A percentile compares a stretch with the other conserved stretches of the same genome.
These are phyloP conservation scores for Dalbergia cultrata DNA, from an alignment of 306 rosid genomes.

Conservation along the genomic window DNA sequence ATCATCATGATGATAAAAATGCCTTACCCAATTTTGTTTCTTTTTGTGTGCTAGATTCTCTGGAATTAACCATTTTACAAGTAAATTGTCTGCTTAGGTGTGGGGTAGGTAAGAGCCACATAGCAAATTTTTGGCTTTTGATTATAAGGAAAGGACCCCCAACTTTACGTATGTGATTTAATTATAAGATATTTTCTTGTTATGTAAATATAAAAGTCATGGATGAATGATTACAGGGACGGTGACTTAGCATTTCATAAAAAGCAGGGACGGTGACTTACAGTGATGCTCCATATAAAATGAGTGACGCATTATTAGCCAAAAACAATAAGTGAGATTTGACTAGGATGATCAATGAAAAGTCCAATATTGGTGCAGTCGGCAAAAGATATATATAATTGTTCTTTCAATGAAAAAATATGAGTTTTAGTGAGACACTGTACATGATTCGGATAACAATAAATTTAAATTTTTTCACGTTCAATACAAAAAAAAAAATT, in stretches of 20 bases:
- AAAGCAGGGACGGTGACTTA: neutral
- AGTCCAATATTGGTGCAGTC: no score
- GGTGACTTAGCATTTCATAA: neutral
- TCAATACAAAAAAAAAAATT: no score
- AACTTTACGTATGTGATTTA: constrained; percentile 12
- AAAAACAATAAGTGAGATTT: no score
- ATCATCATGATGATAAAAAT: neutral
- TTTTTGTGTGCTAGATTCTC: constrained; percentile 27
- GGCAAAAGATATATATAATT: no score
- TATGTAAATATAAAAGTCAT: neutral
- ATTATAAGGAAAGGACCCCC: constrained; percentile 35
- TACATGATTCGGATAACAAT: no score
- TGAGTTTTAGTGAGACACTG: no score
- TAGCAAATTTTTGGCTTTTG: constrained; percentile 29
- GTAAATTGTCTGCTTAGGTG: constrained; percentile 42
- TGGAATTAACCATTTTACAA: constrained; percentile 48
- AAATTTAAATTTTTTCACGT: no score
- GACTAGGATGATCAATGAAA: no score
- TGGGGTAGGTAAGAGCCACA: constrained; percentile 18
- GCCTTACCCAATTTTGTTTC: constrained; percentile 13
- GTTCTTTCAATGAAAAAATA: no score
- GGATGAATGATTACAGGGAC: neutral
- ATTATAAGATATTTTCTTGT: constrained; percentile 1
- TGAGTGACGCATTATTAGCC: neutral
- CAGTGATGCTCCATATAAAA: neutral